phyloP scores from a whole-genome alignment of 768 basidiomycete species.

The Austroboletus eburneus region DNA sequence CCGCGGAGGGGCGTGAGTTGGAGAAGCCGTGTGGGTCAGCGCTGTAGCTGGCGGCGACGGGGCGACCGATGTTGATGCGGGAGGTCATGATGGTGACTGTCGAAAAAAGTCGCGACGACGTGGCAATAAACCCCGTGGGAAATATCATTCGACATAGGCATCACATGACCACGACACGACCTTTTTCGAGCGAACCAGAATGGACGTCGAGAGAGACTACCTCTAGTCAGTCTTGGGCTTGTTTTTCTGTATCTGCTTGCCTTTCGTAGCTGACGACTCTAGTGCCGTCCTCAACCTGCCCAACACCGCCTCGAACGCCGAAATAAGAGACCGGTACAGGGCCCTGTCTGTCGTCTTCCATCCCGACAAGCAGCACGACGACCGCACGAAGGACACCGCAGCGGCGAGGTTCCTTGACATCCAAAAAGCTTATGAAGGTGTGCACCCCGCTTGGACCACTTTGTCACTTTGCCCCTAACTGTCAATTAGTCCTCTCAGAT shows the following conservation, averaged over 20 bases:
- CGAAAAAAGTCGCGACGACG: slow-evolving; percentile 20
- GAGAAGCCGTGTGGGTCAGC: slow-evolving; percentile 78
- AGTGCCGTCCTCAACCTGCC: slow-evolving; percentile 70
- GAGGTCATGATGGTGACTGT: slow-evolving; percentile 54
- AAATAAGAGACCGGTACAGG: slow-evolving; percentile 73
- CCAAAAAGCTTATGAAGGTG: slow-evolving; percentile 81
- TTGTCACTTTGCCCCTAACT: slow-evolving; percentile 10
- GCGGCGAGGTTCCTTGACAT: slow-evolving; percentile 67
- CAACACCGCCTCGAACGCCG: slow-evolving; percentile 54
- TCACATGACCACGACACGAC: slow-evolving; percentile 22
- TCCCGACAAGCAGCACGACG: slow-evolving; percentile 76
- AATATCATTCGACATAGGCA: neutral
- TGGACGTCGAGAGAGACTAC: slow-evolving; percentile 16
- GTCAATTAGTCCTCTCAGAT: slow-evolving; percentile 60
- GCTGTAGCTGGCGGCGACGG: slow-evolving; percentile 54
- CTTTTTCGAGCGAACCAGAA: slow-evolving; percentile 4
- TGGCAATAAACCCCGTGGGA: slow-evolving; percentile 25
- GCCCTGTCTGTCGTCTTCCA: slow-evolving; percentile 75
- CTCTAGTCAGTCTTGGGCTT: slow-evolving; percentile 22
- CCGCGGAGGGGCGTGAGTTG: slow-evolving; percentile 62
- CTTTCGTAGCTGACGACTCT: too few relatives aligned
- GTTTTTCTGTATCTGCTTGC: too few relatives aligned
- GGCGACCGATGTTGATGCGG: slow-evolving; percentile 79
- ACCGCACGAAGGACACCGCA: slow-evolving; percentile 52
- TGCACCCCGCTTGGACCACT: neutral